Evolutionary conservation across 2,329 filamentous ascomycete species (phyloP).

Genomic region (Neofusicoccum kwambonambiense): DNA sequence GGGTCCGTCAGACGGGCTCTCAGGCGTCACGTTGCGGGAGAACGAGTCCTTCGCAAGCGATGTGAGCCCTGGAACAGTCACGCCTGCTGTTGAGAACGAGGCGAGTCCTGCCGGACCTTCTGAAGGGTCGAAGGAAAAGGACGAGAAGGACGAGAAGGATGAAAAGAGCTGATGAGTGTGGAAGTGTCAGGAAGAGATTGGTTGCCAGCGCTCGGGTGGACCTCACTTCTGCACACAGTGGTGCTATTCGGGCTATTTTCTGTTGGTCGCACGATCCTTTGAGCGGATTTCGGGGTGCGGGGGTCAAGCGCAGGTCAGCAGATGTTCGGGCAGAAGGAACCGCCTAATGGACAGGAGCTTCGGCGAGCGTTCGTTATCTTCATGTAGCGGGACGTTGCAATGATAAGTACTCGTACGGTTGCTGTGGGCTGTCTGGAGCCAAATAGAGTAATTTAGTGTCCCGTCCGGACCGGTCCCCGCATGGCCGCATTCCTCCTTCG

Average conservation of each 20-base stretch:
- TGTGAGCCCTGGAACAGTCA: neutral
- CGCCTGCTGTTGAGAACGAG: conserved; percentile 1
- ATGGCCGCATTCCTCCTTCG: neutral
- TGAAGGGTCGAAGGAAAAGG: neutral
- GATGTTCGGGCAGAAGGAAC: too few relatives aligned
- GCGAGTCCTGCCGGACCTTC: neutral
- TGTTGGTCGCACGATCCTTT: neutral
- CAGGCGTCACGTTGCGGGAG: neutral
- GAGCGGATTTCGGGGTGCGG: neutral
- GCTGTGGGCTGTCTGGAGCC: neutral
- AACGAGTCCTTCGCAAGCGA: neutral
- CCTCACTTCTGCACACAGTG: neutral
- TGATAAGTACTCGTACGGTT: neutral
- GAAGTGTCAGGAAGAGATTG: neutral
- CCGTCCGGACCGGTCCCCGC: neutral
- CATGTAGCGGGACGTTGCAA: neutral
- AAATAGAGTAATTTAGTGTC: neutral
- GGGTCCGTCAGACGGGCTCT: neutral
- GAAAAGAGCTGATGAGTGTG: neutral
- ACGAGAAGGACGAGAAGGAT: neutral
- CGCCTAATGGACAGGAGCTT: too few relatives aligned
- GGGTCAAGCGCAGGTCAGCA: too few relatives aligned
- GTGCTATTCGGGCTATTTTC: neutral
- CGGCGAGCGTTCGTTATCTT: neutral
- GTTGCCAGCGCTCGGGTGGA: too few relatives aligned